These are phyloP conservation scores for Chenopodium quinoa DNA, from an alignment of 148 eudicot species.

Conservation along the genomic window DNA sequence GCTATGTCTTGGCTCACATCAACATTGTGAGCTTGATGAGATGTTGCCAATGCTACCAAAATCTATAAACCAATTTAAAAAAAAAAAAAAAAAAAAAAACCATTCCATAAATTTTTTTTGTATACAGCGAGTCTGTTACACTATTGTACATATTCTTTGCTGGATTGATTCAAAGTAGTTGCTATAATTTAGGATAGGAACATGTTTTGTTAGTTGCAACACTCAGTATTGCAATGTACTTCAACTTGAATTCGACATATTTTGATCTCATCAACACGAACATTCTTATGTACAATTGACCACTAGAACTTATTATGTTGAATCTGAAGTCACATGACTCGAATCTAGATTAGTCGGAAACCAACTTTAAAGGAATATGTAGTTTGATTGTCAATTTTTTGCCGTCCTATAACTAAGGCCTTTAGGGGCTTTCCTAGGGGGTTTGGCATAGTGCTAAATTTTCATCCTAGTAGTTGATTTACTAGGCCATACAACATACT, in stretches of 20 bases:
- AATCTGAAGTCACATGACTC: too few species aligned
- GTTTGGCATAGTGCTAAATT: background rate
- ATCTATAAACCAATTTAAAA: conserved; percentile 43
- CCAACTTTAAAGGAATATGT: too few species aligned
- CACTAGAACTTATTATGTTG: too few species aligned
- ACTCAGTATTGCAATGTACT: too few species aligned
- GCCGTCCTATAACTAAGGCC: background rate
- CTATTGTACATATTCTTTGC: background rate
- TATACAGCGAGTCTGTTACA: background rate
- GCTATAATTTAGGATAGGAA: too few species aligned
- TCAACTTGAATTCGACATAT: too few species aligned
- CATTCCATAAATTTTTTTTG: background rate
- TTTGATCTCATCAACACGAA: too few species aligned
- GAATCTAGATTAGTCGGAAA: too few species aligned
- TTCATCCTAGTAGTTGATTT: background rate
- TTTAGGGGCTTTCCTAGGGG: background rate
- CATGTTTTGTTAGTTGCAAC: too few species aligned
- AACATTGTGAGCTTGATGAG: conserved; percentile 70
- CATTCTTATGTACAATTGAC: too few species aligned
- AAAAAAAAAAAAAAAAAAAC: background rate
- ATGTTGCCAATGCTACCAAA: conserved; percentile 68
- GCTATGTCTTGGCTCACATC: conserved; percentile 73
- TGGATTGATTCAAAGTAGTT: too few species aligned
- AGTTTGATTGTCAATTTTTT: background rate
- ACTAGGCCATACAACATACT: background rate